Conservation (phyloP, 1,284 basidiomycete species). For the Boletus sp. region DNA sequence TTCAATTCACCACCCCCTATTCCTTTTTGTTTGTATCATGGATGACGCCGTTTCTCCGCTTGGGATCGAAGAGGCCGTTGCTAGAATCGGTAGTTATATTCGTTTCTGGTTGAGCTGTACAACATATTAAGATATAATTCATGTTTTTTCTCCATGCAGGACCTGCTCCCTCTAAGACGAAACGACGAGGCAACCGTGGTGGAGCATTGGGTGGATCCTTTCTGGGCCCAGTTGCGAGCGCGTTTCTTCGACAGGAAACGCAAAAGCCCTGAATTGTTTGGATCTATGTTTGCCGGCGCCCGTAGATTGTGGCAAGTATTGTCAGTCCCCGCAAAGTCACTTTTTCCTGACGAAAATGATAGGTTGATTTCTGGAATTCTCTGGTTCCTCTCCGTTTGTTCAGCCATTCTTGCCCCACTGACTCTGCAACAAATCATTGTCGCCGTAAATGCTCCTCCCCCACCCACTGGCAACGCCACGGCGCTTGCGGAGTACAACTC, state of each 20-base stretch:
- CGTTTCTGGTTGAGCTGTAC: constrained; percentile 22
- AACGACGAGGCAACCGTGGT: constrained; percentile 26
- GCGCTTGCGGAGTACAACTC: constrained; percentile 22
- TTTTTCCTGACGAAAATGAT: constrained; percentile 1
- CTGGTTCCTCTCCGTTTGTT: constrained; percentile 28
- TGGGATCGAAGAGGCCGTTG: constrained; percentile 28
- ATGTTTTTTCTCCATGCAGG: constrained; percentile 17
- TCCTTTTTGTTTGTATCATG: constrained; percentile 25
- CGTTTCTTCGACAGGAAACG: constrained; percentile 18
- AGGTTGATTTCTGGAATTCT: constrained; percentile 28
- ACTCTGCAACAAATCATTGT: constrained; percentile 30
- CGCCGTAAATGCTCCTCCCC: constrained; percentile 18
- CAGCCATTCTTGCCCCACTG: constrained; percentile 23
- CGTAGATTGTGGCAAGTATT: constrained; percentile 15
- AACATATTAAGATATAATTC: constrained; percentile 17
- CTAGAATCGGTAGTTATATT: constrained; percentile 33
- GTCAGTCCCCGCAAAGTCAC: not conserved
- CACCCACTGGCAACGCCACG: constrained; percentile 19
- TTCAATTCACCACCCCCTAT: constrained; percentile 9
- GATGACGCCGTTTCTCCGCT: constrained; percentile 26
- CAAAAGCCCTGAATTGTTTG: constrained; percentile 20
- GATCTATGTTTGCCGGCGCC: constrained; percentile 17
- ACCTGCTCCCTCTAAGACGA: constrained; percentile 27
- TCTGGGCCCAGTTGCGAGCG: constrained; percentile 23
- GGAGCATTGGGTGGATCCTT: constrained; percentile 26